Percentiles rank a stretch among this genome's conserved stretches.
phyloP scores from a whole-genome alignment of 2,329 filamentous ascomycete species.

The Paraconiothyrium sp. region DNA sequence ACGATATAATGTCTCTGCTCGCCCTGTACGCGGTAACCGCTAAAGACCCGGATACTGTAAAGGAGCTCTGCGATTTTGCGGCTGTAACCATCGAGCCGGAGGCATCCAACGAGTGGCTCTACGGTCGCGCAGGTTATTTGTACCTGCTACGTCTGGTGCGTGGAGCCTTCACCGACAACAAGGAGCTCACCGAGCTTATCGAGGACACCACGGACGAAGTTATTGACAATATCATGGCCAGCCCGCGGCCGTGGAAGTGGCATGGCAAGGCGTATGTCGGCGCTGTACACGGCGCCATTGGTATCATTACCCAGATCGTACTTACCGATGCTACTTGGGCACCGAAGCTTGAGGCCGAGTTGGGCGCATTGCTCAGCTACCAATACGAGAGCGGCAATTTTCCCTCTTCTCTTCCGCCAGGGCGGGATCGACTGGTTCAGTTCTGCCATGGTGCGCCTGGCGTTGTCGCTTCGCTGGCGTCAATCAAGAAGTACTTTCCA shows the following conservation, averaged over 20 bases:
- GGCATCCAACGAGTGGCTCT: constrained; percentile 70
- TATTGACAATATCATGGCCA: constrained; percentile 67
- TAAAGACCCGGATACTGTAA: constrained; percentile 59
- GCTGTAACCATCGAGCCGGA: constrained; percentile 57
- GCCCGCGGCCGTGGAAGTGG: constrained; percentile 70
- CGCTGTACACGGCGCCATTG: constrained; percentile 73
- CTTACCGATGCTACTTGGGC: constrained; percentile 66
- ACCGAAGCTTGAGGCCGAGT: constrained; percentile 60
- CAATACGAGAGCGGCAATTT: constrained; percentile 73
- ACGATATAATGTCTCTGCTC: constrained; percentile 61
- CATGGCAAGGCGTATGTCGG: constrained; percentile 71
- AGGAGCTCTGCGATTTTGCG: constrained; percentile 60
- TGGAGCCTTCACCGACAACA: constrained; percentile 63
- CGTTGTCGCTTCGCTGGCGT: constrained; percentile 66
- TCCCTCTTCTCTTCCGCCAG: constrained; percentile 63
- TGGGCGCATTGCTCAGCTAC: constrained; percentile 66
- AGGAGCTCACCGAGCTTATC: constrained; percentile 61
- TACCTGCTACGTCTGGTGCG: constrained; percentile 73
- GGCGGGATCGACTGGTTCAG: constrained; percentile 65
- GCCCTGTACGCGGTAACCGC: constrained; percentile 61
- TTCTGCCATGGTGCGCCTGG: constrained; percentile 75
- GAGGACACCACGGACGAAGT: constrained; percentile 65
- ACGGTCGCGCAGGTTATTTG: constrained; percentile 73
- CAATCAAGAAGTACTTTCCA: constrained; percentile 66
- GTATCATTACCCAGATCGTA: constrained; percentile 75